Conservation (phyloP, 495 filamentous ascomycete species). For the Tuber aestivum region DNA sequence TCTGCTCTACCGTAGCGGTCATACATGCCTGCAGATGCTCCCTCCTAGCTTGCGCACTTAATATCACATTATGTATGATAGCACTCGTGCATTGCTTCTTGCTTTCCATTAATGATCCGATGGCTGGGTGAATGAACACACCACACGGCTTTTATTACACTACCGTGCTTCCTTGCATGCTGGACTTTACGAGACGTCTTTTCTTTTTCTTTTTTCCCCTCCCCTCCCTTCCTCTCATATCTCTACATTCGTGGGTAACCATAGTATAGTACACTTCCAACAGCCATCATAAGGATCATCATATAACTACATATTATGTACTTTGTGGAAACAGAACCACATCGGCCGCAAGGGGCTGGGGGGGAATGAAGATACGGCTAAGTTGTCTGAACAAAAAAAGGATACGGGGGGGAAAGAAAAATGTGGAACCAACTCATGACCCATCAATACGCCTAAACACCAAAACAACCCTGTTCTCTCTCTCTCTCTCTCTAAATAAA, state of each 20-base stretch:
- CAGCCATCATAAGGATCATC: neutral
- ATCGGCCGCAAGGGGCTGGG: neutral
- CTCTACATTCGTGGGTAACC: neutral
- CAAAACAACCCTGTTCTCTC: neutral
- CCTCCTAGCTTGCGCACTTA: neutral
- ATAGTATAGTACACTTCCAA: neutral
- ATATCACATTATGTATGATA: neutral
- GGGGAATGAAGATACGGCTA: neutral
- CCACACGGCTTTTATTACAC: neutral
- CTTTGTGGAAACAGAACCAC: neutral
- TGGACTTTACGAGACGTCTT: neutral
- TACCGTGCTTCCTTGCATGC: neutral
- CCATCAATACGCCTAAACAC: slow-evolving; percentile 1
- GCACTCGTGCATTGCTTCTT: neutral
- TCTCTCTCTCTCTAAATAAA: too few relatives aligned
- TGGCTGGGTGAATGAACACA: neutral
- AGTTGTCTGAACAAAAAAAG: neutral
- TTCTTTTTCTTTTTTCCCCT: neutral
- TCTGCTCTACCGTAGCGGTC: neutral
- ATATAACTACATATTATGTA: slow-evolving; percentile 1
- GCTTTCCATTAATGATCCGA: neutral
- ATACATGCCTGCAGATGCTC: neutral
- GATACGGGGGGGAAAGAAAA: neutral
- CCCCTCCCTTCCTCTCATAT: neutral
- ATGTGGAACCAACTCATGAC: neutral